Conservation (phyloP, 305 asterid genomes). For the Rubia tinctorum region DNA sequence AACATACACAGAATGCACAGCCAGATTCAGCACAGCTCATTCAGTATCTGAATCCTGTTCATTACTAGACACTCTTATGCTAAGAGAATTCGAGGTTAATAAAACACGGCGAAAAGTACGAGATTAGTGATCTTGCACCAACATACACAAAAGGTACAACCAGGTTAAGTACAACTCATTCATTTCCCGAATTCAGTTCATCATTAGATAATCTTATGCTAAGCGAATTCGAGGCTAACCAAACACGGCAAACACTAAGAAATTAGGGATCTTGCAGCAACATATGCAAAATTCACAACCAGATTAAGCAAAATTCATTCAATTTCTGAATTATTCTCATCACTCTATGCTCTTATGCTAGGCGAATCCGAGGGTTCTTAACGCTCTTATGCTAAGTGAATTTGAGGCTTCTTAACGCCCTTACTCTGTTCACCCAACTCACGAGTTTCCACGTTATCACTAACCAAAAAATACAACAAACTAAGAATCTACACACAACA, state of each 20-base stretch:
- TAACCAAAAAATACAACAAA: background rate
- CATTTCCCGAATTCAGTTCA: no score
- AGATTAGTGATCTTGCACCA: slow-evolving; percentile 35
- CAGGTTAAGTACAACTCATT: background rate
- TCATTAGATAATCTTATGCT: background rate
- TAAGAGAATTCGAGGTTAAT: slow-evolving; percentile 11
- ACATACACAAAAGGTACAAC: slow-evolving; percentile 18
- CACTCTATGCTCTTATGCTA: no score
- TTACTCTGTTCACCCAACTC: no score
- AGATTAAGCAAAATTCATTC: background rate
- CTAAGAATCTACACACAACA: background rate
- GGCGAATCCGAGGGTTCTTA: no score
- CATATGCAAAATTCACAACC: background rate
- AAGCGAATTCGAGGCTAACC: background rate
- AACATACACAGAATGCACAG: slow-evolving; percentile 2
- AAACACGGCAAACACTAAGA: background rate
- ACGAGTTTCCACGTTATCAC: no score
- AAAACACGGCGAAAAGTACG: slow-evolving; percentile 9
- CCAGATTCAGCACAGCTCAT: background rate
- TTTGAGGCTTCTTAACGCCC: no score
- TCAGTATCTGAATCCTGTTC: background rate
- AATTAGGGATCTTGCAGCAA: background rate
- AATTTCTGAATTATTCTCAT: background rate
- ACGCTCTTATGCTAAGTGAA: no score
- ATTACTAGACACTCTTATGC: background rate